Base-by-base conservation (phyloP, 805 yeast genomes). In the Dipodascus geniculatus region DNA sequence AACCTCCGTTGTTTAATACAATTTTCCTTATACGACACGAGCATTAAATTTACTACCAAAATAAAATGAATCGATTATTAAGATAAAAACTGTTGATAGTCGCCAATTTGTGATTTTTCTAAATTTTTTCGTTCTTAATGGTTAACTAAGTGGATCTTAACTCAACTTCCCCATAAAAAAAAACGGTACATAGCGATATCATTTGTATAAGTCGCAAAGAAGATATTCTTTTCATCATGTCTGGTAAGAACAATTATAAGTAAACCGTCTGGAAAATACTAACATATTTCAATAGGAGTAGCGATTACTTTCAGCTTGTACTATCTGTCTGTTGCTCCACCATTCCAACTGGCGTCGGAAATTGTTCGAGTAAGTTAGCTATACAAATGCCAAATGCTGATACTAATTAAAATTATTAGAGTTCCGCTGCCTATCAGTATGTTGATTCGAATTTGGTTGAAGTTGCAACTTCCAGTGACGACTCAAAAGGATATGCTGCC, bases 351-450 rank as follows among this genome's bases (percentile, higher is more conserved):
- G n/a, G 49, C 31, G 28, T 23, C 49, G 4, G 31, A 47, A 22
- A 17, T 47, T 22, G 49, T 47, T 47, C 23, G 49, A 47, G 49
- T 47, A n/a, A 47, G 49, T 47, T n/a, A 14, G 20, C 20, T 11
- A 14, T 38, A 17, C 19, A 6, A 3, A 38, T 3, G 20, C 44
- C 19, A 38, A 17, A 38, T 38, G 14, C 17, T n/a, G 14, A 38
- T n/a, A 6, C 14, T 3, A n/a, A 38, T 17, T 4, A 11, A 38
- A 6, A 6, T 6, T 11, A 38, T 11, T 38, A 38, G 44, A 38
- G 44, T 16, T 38, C 44, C 6, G 24, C 31, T 8, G 31, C 49
- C n/a, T 47, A 22, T 23, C 49, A 47, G n/a, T 22, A 9, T 16
- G 49, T 47, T 4, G 49, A 47, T 17, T 22, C 49, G 4, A 47